Conservation (phyloP, 2,329 filamentous ascomycete species). For the Trichoderma endophyticum region DNA sequence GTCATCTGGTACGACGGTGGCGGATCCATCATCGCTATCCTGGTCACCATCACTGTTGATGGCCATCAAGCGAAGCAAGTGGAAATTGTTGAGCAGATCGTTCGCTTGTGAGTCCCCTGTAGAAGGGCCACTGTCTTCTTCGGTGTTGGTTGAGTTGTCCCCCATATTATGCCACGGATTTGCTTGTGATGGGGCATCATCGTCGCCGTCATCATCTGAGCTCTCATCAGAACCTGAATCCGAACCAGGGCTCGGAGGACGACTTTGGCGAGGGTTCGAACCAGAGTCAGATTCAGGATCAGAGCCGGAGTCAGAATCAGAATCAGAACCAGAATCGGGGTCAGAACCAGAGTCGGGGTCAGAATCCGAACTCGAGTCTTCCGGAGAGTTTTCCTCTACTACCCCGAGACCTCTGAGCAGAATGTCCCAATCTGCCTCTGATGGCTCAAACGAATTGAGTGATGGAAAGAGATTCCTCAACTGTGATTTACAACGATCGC, state of each 20-base stretch:
- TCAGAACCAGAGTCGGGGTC: neutral
- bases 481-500: conserved; percentile 16
- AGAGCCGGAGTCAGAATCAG: neutral
- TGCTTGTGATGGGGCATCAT: neutral
- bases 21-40: neutral
- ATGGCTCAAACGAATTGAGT: conserved; percentile 7
- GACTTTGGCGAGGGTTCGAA: neutral
- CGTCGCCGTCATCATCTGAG: neutral
- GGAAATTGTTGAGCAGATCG: neutral
- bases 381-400: neutral
- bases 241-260: neutral
- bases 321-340: neutral
- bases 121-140: neutral
- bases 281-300: neutral
- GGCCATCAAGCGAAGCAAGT: neutral
- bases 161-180: neutral
- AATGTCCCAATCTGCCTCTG: conserved; percentile 17
- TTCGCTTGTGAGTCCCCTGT: neutral
- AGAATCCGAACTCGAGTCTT: neutral
- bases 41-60: neutral
- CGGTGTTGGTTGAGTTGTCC: neutral
- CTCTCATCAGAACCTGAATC: neutral
- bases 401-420: neutral
- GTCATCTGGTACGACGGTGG: conserved; percentile 8
- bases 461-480: conserved; percentile 26